Percentiles rank a stretch among this genome's conserved stretches.
phyloP scores from a whole-genome alignment of 495 filamentous ascomycete species.

The Zalerion maritima region DNA sequence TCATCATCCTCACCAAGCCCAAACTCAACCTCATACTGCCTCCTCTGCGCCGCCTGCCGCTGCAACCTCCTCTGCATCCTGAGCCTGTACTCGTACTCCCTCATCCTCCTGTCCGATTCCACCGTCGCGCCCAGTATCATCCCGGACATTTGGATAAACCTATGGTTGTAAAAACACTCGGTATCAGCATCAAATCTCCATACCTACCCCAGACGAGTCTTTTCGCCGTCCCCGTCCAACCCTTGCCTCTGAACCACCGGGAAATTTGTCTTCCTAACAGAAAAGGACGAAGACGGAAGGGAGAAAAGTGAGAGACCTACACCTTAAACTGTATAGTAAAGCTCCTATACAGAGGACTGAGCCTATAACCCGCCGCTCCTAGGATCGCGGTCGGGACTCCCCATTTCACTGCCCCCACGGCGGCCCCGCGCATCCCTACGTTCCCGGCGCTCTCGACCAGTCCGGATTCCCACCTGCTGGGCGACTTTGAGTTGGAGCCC shows the following conservation, averaged over 20 bases:
- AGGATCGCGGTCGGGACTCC: conserved; percentile 42
- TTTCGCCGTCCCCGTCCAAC: not conserved
- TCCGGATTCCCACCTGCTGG: too few relatives aligned
- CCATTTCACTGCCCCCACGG: conserved; percentile 50
- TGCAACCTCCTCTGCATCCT: conserved; percentile 49
- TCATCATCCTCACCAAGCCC: conserved; percentile 20
- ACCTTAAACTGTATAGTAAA: conserved; percentile 86
- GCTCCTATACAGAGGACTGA: conserved; percentile 64
- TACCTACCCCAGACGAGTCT: not conserved
- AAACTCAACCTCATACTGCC: conserved; percentile 29
- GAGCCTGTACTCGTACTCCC: conserved; percentile 47
- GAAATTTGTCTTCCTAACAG: not conserved
- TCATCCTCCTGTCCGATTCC: conserved; percentile 63
- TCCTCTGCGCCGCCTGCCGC: conserved; percentile 48
- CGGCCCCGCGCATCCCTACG: too few relatives aligned
- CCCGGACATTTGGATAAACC: conserved; percentile 71
- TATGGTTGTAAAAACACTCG: conserved; percentile 11
- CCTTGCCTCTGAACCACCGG: not conserved
- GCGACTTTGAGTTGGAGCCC: too few relatives aligned
- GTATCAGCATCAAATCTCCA: not conserved
- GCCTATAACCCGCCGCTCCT: conserved; percentile 37
- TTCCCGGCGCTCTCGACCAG: too few relatives aligned
- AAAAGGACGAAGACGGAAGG: not conserved
- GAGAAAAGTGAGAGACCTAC: conserved; percentile 25
- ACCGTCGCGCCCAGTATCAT: conserved; percentile 80